Conservation (phyloP, 441 rosid species). For the Brassica hybrid region DNA sequence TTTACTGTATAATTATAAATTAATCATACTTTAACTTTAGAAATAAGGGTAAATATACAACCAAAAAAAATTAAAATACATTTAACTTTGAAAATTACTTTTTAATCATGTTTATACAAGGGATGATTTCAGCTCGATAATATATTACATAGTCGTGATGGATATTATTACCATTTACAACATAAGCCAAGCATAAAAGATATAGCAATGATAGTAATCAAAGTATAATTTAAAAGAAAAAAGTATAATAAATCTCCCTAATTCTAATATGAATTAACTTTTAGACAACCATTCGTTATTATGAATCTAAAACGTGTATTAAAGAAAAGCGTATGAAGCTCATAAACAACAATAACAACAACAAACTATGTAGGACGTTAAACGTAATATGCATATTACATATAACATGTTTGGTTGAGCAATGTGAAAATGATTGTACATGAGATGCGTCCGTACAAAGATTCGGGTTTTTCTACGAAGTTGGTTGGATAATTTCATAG, state of each 20-base stretch:
- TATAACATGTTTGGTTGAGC: slow-evolving; percentile 8
- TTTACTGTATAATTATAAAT: background rate
- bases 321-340: background rate
- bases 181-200: background rate
- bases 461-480: slow-evolving; percentile 11
- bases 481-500: slow-evolving; percentile 24
- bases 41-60: background rate
- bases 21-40: slow-evolving; percentile 2
- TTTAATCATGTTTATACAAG: background rate
- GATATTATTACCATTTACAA: background rate
- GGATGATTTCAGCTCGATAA: background rate
- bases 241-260: background rate
- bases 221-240: background rate
- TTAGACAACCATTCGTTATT: background rate
- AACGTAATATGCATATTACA: slow-evolving; percentile 9
- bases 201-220: background rate
- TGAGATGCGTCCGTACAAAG: slow-evolving; percentile 38
- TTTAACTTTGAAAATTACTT: background rate
- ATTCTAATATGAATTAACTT: background rate
- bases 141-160: background rate
- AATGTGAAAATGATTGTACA: slow-evolving; percentile 36
- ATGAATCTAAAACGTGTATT: background rate
- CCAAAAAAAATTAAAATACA: background rate
- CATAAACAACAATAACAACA: background rate
- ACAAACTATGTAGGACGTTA: background rate